phyloP scores from a whole-genome alignment of 345 rosid genomes.

The Pugionium cornutum region DNA sequence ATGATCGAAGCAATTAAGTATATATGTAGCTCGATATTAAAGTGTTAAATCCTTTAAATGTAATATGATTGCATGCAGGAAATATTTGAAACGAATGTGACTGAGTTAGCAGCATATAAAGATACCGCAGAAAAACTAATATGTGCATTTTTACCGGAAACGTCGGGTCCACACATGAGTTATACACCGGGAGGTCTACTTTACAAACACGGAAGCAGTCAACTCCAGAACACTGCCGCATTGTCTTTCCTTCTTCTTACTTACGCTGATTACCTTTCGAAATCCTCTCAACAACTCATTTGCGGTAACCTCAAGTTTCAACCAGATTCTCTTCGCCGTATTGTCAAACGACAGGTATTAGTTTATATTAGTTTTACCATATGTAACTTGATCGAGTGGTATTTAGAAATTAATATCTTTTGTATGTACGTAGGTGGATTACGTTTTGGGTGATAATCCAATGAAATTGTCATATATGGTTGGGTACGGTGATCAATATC shows the following conservation, averaged over 20 bases:
- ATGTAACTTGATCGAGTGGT: too few species aligned
- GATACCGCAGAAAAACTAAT: conserved; percentile 77
- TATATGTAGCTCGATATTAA: too few species aligned
- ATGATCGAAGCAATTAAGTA: too few species aligned
- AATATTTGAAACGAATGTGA: conserved; percentile 56
- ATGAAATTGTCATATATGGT: conserved; percentile 82
- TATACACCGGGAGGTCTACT: conserved; percentile 78
- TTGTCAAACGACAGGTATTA: conserved; percentile 64
- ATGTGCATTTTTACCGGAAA: conserved; percentile 67
- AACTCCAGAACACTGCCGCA: conserved; percentile 78
- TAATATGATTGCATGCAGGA: conserved; percentile 44
- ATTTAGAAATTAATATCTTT: too few species aligned
- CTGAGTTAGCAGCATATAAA: conserved; percentile 55
- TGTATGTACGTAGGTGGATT: conserved; percentile 43
- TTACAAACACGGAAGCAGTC: conserved; percentile 82
- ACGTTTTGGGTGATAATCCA: conserved; percentile 87
- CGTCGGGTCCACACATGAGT: conserved; percentile 67
- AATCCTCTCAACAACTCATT: conserved; percentile 56
- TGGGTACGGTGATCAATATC: conserved; percentile 69
- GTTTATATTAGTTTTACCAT: too few species aligned
- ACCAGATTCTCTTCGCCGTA: conserved; percentile 60
- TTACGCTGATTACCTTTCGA: conserved; percentile 74
- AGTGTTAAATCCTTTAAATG: too few species aligned
- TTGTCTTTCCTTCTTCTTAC: conserved; percentile 78
- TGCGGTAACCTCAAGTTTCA: conserved; percentile 54